phyloP scores from a whole-genome alignment of 1,284 basidiomycete genomes.

The Apiotrichum gamsii region DNA sequence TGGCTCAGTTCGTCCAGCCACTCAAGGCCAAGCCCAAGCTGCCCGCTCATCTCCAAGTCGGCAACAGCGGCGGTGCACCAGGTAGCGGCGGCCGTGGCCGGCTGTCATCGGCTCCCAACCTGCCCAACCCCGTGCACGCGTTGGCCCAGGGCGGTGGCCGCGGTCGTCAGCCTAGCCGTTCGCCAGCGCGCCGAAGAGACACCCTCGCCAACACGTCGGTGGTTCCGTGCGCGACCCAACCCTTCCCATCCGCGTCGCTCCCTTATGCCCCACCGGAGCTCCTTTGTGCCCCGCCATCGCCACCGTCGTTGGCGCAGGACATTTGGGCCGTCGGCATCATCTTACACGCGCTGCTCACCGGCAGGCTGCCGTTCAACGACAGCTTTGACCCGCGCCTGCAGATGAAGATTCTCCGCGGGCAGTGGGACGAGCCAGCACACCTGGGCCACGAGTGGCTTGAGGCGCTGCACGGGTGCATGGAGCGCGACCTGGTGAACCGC shows the following conservation, averaged over 20 bases:
- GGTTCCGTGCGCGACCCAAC: background rate
- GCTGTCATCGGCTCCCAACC: background rate
- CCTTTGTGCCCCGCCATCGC: conserved; percentile 50
- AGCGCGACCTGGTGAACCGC: conserved; percentile 55
- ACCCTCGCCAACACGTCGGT: conserved; percentile 1
- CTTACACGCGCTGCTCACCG: conserved; percentile 73
- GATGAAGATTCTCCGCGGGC: conserved; percentile 81
- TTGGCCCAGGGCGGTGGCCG: background rate
- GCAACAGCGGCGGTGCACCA: too few species aligned
- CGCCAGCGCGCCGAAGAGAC: conserved; percentile 9
- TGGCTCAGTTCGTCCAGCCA: conserved; percentile 27
- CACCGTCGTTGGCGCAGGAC: conserved; percentile 60
- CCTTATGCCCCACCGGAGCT: conserved; percentile 83
- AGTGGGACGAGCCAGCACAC: conserved; percentile 50
- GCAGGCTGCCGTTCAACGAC: conserved; percentile 74
- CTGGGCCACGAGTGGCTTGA: conserved; percentile 65
- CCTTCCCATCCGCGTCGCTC: conserved; percentile 70
- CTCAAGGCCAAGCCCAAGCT: background rate
- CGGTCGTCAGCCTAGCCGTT: background rate
- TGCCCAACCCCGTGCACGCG: background rate
- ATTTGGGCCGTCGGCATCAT: conserved; percentile 90
- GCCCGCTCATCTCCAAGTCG: background rate
- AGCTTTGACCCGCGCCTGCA: conserved; percentile 81
- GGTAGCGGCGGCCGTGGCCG: background rate
- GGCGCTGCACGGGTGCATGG: conserved; percentile 67